Percentiles rank a stretch among this genome's conserved stretches.
These are phyloP conservation scores for Saturnispora halmiae DNA, from an alignment of 805 yeast genomes.

Conservation along the genomic window DNA sequence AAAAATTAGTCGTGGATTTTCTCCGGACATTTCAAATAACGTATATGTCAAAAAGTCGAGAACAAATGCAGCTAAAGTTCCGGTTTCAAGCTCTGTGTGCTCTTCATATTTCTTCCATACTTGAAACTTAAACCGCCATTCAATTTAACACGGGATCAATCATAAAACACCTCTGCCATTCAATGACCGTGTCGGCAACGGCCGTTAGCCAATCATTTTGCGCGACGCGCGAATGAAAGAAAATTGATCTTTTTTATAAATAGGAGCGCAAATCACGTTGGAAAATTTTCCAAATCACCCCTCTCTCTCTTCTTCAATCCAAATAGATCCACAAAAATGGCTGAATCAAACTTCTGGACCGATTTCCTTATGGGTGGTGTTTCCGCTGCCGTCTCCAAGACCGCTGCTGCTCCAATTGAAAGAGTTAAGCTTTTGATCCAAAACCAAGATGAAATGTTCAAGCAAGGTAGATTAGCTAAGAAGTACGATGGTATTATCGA, in stretches of 20 bases:
- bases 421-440: slow-evolving; percentile 94
- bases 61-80: too few species aligned
- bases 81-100: too few species aligned
- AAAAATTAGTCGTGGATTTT: not conserved
- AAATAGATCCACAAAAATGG: slow-evolving; percentile 17
- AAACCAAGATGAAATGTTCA: slow-evolving; percentile 97
- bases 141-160: not conserved
- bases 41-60: too few species aligned
- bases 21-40: too few species aligned
- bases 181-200: too few species aligned
- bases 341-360: slow-evolving; percentile 39
- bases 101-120: too few species aligned
- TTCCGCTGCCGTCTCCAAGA: slow-evolving; percentile 97
- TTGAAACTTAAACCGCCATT: not conserved
- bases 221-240: not conserved
- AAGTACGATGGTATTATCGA: slow-evolving; percentile 86
- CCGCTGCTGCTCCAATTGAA: slow-evolving; percentile 96
- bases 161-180: not conserved
- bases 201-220: not conserved
- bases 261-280: not conserved
- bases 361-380: slow-evolving; percentile 97
- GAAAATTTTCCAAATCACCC: slow-evolving; percentile 1
- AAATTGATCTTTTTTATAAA: not conserved
- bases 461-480: slow-evolving; percentile 88
- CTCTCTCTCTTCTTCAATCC: slow-evolving; percentile 12